These are phyloP conservation scores for Globisporangium camurandrum DNA, from an alignment of 352 stramenopile species.

Conservation along the genomic window DNA sequence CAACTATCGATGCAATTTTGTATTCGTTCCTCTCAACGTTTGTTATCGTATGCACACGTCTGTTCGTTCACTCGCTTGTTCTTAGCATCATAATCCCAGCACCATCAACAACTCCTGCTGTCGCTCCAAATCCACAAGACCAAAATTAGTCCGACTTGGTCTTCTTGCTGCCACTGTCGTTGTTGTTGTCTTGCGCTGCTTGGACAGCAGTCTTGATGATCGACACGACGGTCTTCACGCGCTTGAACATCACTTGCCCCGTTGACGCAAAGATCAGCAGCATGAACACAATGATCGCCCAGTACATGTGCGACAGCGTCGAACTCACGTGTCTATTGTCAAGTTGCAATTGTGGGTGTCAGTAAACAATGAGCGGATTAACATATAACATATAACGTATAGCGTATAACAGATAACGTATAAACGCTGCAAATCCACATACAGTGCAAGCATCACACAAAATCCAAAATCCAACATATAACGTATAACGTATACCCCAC, in stretches of 20 bases:
- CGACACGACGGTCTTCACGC: conserved; percentile 65
- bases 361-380: conserved; percentile 1
- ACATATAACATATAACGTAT: conserved; percentile 2
- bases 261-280: conserved; percentile 77
- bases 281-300: conserved; percentile 85
- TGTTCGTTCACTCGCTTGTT: neutral
- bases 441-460: too few species aligned
- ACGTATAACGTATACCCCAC: too few species aligned
- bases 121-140: neutral
- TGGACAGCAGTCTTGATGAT: conserved; percentile 63
- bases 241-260: conserved; percentile 81
- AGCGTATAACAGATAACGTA: too few species aligned
- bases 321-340: conserved; percentile 69
- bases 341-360: neutral
- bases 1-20: too few species aligned
- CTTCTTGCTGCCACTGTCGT: too few species aligned
- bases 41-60: neutral
- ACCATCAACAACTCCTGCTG: neutral
- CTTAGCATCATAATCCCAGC: neutral
- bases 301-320: conserved; percentile 81
- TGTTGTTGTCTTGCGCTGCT: conserved; percentile 24
- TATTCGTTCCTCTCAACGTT: too few species aligned
- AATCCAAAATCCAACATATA: neutral
- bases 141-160: conserved; percentile 52
- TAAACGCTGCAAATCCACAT: too few species aligned